phyloP scores from a whole-genome alignment of 257 asterid species.

The Salvia miltiorrhiza region DNA sequence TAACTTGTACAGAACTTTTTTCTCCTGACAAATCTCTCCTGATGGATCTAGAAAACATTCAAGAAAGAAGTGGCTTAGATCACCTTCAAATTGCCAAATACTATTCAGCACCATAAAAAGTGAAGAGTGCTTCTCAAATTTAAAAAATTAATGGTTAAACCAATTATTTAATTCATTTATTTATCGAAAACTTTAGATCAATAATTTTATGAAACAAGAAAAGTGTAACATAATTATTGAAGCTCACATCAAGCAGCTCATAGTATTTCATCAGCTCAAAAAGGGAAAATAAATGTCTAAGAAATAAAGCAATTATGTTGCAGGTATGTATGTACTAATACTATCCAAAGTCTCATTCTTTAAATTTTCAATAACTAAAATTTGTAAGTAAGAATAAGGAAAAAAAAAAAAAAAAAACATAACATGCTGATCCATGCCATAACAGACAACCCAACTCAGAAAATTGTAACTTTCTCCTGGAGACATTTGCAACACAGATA shows the following conservation, averaged over 20 bases:
- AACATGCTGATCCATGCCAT: neutral
- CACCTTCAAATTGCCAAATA: neutral
- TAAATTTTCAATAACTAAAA: no score
- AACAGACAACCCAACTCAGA: neutral
- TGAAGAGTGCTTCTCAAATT: neutral
- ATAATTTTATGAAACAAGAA: neutral
- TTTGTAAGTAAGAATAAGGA: no score
- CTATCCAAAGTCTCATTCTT: no score
- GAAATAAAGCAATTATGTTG: neutral
- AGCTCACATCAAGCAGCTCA: neutral
- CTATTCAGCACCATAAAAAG: neutral
- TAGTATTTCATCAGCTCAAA: neutral
- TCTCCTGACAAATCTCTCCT: conserved; percentile 88
- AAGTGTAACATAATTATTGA: neutral
- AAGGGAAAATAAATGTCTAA: neutral
- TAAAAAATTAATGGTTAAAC: neutral
- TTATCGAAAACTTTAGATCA: neutral
- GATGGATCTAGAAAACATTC: conserved; percentile 56
- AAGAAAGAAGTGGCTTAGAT: neutral
- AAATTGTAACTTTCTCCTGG: neutral
- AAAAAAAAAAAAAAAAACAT: neutral
- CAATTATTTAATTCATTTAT: neutral
- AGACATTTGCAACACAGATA: neutral
- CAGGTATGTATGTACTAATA: neutral
- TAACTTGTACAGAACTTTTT: conserved; percentile 78